Evolutionary conservation across 1,284 basidiomycete genomes (phyloP), one percentile per base, ranked within the genome.

Genomic region (Quambalaria eucalypti): DNA sequence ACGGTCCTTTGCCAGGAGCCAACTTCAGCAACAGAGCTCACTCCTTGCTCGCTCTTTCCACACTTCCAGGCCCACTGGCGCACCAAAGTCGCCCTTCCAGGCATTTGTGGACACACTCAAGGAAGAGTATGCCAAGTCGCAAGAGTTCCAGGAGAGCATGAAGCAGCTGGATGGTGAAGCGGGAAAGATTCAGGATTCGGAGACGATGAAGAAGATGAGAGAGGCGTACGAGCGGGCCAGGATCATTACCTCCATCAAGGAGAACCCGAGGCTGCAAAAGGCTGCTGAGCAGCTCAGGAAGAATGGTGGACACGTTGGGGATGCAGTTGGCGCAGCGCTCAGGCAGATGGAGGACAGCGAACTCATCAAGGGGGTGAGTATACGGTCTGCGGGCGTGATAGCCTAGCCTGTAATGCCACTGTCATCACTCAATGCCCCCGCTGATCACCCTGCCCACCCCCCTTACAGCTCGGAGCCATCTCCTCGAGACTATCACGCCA

Each of bases 151-250:
- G 78, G 90, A 96, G 50, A 95, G 93, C 78, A 87, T 97, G 57
- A 91, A 90, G 79, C 90, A 95, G 78, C 82, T 98, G 29, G 89
- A 93, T 78, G 95, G 95, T 65, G 90, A 97, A 76, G 93, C 95
- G 36, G 88, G 90, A 79, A 96, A 96, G 78, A 79, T 96, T 51
- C 92, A 95, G 79, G 93, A 98, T 76, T 89, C 87, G 54, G 90
- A 93, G 76, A 87, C 92, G n/a, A 87, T 97, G 89, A 90, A 88
- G 80, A 82, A 82, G 67, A 90, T 90, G 12, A 82, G 83, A 71
- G 89, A 88, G 49, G 85, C 88, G 57, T 97, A 97, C 78, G 93
- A 97, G 79, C 84, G 87, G 59, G 88, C 90, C 10, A 83, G 92
- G 78, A 91, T 96, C 65, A 86, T 88, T 19, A 88, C 88, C 9